Percentiles rank a stretch among this genome's conserved stretches.
Conservation (phyloP, 495 filamentous ascomycete genomes). For the Lentithecium fluviatile region DNA sequence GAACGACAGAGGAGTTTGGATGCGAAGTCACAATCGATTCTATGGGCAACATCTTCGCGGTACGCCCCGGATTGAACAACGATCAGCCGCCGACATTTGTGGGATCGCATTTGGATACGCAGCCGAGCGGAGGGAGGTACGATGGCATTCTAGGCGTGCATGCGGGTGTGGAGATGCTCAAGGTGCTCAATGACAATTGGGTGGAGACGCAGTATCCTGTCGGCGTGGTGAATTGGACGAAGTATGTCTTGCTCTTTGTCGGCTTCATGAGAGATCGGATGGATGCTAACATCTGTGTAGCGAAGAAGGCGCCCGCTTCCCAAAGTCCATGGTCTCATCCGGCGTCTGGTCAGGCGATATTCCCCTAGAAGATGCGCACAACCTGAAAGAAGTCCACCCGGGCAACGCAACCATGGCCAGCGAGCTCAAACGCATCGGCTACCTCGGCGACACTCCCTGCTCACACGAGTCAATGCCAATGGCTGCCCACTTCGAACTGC, state of each 20-base stretch:
- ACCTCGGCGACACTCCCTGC: constrained; percentile 59
- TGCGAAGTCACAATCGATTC: constrained; percentile 62
- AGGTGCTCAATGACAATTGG: constrained; percentile 64
- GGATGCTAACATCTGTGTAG: constrained; percentile 29
- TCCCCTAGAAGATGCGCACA: constrained; percentile 60
- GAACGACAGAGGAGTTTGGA: constrained; percentile 61
- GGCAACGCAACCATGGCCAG: constrained; percentile 61
- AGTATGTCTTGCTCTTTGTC: constrained; percentile 43
- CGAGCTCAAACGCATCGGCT: constrained; percentile 69
- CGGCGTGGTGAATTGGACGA: constrained; percentile 80
- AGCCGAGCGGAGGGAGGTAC: constrained; percentile 72
- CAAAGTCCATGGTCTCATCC: constrained; percentile 71
- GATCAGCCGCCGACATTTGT: constrained; percentile 63
- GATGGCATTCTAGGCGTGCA: constrained; percentile 76
- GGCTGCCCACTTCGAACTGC: constrained; percentile 79
- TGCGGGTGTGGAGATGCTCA: constrained; percentile 70
- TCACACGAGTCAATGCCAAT: constrained; percentile 64
- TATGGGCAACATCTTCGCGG: constrained; percentile 74
- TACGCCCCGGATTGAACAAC: constrained; percentile 57
- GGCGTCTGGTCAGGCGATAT: constrained; percentile 75
- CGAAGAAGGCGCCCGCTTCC: constrained; percentile 80
- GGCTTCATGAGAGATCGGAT: background rate
- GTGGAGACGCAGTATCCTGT: constrained; percentile 70
- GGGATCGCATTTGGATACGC: constrained; percentile 75
- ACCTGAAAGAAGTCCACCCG: constrained; percentile 54